These are phyloP conservation scores for Botrytis tulipae DNA, from an alignment of 2,329 filamentous ascomycete species.

Conservation along the genomic window DNA sequence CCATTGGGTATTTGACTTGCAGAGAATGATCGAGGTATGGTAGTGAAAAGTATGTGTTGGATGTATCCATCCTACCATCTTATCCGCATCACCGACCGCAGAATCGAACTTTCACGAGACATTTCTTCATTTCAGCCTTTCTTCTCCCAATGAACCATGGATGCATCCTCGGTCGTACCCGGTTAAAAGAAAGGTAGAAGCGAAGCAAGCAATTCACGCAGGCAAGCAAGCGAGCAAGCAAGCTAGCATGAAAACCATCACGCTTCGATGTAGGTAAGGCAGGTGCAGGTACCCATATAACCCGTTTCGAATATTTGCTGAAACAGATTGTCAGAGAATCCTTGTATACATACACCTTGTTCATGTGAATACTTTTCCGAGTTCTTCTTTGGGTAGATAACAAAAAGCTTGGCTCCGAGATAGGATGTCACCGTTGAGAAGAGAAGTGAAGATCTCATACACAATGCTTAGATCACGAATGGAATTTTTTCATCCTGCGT, in stretches of 20 bases:
- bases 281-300: constrained; percentile 19
- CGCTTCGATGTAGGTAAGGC: constrained; percentile 6
- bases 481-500: background rate
- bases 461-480: background rate
- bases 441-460: background rate
- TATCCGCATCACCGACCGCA: background rate
- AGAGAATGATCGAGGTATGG: background rate
- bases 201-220: constrained; percentile 11
- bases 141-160: background rate
- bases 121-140: constrained; percentile 6
- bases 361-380: background rate
- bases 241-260: constrained; percentile 8
- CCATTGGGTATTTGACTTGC: background rate
- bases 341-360: background rate
- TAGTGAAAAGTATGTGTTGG: background rate
- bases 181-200: constrained; percentile 9
- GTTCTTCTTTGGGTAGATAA: background rate
- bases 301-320: constrained; percentile 19
- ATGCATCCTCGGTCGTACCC: constrained; percentile 16
- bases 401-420: background rate
- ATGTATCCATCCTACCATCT: background rate
- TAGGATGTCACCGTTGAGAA: constrained; percentile 1
- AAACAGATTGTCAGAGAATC: constrained; percentile 2
- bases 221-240: constrained; percentile 16
- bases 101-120: background rate